Evolutionary conservation across 805 yeast species (phyloP).

Genomic region (Pichia californica): DNA sequence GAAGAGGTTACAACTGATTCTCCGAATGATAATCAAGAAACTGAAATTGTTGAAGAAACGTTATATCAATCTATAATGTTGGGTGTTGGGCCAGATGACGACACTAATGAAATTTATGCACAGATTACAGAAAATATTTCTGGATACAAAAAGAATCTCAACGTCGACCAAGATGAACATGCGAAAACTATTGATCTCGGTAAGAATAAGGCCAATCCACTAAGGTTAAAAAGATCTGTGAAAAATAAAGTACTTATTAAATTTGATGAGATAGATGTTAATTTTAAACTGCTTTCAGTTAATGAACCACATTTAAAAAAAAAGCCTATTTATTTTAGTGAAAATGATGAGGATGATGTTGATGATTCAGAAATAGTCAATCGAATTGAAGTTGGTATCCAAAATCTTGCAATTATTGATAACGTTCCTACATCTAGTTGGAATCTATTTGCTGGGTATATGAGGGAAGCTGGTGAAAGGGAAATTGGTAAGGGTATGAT

Average conservation of each 20-base stretch:
- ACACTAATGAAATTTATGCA: conserved; percentile 3
- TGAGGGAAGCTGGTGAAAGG: conserved; percentile 64
- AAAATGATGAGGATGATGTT: conserved; percentile 20
- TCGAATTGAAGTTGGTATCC: conserved; percentile 41
- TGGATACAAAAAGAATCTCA: not conserved
- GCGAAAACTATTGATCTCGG: conserved; percentile 24
- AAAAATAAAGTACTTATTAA: conserved; percentile 54
- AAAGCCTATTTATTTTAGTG: conserved; percentile 21
- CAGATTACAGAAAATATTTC: not conserved
- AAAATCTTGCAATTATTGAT: conserved; percentile 59
- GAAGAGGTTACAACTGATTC: not conserved
- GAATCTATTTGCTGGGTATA: conserved; percentile 73
- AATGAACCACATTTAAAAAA: conserved; percentile 28
- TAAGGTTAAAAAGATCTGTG: conserved; percentile 60
- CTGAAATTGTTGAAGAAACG: conserved; percentile 45
- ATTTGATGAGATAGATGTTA: conserved; percentile 44
- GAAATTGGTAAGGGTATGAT: conserved; percentile 66
- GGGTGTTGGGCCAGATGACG: conserved; percentile 14
- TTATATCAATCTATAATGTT: conserved; percentile 78
- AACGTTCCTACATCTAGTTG: conserved; percentile 84
- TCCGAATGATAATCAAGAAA: no score
- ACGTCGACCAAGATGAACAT: not conserved
- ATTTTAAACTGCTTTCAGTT: conserved; percentile 38
- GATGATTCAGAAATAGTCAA: conserved; percentile 42
- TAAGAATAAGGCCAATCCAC: conserved; percentile 31